Evolutionary conservation across 2,329 filamentous ascomycete species (phyloP).

Genomic region (Pseudopithomyces maydicus): DNA sequence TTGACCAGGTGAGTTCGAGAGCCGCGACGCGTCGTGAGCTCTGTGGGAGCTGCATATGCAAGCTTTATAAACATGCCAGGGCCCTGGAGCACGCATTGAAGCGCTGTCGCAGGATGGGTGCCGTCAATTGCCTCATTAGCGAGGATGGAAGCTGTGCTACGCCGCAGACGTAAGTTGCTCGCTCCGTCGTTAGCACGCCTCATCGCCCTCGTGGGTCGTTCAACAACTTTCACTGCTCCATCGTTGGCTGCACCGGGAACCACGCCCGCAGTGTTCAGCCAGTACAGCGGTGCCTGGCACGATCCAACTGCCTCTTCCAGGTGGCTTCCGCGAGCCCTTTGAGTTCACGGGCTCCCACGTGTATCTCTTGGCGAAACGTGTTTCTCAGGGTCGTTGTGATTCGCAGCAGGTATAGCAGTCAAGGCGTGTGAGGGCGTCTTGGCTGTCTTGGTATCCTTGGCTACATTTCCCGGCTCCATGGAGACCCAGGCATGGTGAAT

Average conservation of each 20-base stretch:
- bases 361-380: slow-evolving; percentile 12
- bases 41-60: slow-evolving; percentile 17
- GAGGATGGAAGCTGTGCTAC: slow-evolving; percentile 19
- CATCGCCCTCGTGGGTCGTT: slow-evolving; percentile 36
- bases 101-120: slow-evolving; percentile 11
- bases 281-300: slow-evolving; percentile 21
- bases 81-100: slow-evolving; percentile 28
- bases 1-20: background rate
- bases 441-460: background rate
- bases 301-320: slow-evolving; percentile 30
- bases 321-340: background rate
- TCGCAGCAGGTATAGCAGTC: slow-evolving; percentile 1
- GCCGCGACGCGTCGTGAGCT: slow-evolving; percentile 14
- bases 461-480: background rate
- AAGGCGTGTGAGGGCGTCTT: background rate
- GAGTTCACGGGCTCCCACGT: background rate
- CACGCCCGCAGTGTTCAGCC: slow-evolving; percentile 22
- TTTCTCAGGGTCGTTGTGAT: slow-evolving; percentile 4
- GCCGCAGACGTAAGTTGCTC: slow-evolving; percentile 17
- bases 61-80: slow-evolving; percentile 38
- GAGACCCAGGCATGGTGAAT: too few relatives aligned
- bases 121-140: slow-evolving; percentile 6
- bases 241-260: slow-evolving; percentile 18
- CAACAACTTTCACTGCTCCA: slow-evolving; percentile 36
- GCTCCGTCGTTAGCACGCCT: slow-evolving; percentile 11